These are phyloP conservation scores for Pichia kluyveri DNA, from an alignment of 805 yeast species.

Conservation along the genomic window DNA sequence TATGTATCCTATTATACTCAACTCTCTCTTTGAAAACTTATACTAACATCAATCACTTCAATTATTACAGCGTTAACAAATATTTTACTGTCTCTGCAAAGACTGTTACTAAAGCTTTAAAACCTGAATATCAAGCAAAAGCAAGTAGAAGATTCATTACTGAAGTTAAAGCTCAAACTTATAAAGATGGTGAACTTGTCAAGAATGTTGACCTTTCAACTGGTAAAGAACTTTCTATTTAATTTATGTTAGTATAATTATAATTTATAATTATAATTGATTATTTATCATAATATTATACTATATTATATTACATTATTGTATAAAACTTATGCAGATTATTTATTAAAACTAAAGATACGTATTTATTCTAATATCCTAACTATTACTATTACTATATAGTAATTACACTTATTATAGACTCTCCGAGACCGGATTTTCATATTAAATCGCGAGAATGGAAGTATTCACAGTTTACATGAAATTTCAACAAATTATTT, in stretches of 20 bases:
- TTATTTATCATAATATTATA: neutral
- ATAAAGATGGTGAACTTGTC: slow-evolving; percentile 54
- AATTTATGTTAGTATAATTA: neutral
- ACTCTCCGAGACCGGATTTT: too few relatives aligned
- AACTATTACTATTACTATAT: too few relatives aligned
- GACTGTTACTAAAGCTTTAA: slow-evolving; percentile 79
- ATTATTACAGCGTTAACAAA: slow-evolving; percentile 54
- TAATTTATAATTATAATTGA: too few relatives aligned
- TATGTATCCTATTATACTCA: slow-evolving; percentile 23
- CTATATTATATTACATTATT: too few relatives aligned
- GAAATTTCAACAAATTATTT: neutral
- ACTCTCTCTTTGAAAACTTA: neutral
- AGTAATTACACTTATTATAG: too few relatives aligned
- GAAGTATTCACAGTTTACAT: too few relatives aligned
- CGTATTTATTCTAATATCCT: too few relatives aligned
- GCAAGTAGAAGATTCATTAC: slow-evolving; percentile 63
- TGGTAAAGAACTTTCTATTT: slow-evolving; percentile 11
- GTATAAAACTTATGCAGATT: too few relatives aligned
- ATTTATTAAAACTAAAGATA: too few relatives aligned
- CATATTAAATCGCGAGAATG: too few relatives aligned
- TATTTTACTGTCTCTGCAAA: slow-evolving; percentile 87
- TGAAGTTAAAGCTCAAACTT: slow-evolving; percentile 66
- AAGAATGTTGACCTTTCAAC: slow-evolving; percentile 19
- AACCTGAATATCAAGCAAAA: slow-evolving; percentile 71
- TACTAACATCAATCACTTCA: neutral